These are phyloP conservation scores for Debaryomyces singareniensis DNA, from an alignment of 1,139 yeast species.

Conservation along the genomic window DNA sequence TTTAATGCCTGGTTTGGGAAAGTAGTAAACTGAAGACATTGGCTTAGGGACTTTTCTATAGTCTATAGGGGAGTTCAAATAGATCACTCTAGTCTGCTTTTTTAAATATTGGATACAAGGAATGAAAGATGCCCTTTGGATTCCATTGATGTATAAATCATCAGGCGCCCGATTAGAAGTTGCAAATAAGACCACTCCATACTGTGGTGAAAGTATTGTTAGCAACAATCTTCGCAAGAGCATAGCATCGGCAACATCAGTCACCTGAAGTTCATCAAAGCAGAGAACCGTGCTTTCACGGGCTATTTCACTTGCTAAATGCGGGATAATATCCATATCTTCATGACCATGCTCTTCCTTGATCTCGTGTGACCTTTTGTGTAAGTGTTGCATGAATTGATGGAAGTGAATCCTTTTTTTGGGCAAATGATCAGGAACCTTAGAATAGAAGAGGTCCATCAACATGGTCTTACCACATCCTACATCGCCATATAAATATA, in stretches of 20 bases:
- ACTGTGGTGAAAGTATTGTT: conserved; percentile 54
- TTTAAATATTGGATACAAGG: conserved; percentile 86
- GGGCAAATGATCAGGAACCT: conserved; percentile 70
- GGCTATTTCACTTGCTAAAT: conserved; percentile 80
- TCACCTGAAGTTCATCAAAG: conserved; percentile 93
- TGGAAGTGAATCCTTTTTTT: conserved; percentile 87
- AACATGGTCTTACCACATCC: conserved; percentile 98
- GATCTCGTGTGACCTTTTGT: conserved; percentile 77
- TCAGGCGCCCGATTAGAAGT: conserved; percentile 95
- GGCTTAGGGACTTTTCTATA: conserved; percentile 88
- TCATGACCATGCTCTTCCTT: conserved; percentile 48
- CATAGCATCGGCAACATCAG: conserved; percentile 99
- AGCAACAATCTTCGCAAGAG: conserved; percentile 69
- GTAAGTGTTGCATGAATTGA: conserved; percentile 92
- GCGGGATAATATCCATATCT: conserved; percentile 78
- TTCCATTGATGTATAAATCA: conserved; percentile 86
- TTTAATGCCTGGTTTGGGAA: conserved; percentile 59
- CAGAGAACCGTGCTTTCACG: conserved; percentile 71
- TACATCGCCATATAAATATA: conserved; percentile 92
- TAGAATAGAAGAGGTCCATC: conserved; percentile 87
- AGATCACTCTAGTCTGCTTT: conserved; percentile 66
- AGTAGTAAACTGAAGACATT: conserved; percentile 70
- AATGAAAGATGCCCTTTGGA: conserved; percentile 82
- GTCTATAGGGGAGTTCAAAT: conserved; percentile 86
- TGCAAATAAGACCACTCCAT: conserved; percentile 84